Evolutionary conservation across 2,329 filamentous ascomycete genomes (phyloP), one percentile per base, ranked within the genome.

Genomic region (Exophiala oligosperma): DNA sequence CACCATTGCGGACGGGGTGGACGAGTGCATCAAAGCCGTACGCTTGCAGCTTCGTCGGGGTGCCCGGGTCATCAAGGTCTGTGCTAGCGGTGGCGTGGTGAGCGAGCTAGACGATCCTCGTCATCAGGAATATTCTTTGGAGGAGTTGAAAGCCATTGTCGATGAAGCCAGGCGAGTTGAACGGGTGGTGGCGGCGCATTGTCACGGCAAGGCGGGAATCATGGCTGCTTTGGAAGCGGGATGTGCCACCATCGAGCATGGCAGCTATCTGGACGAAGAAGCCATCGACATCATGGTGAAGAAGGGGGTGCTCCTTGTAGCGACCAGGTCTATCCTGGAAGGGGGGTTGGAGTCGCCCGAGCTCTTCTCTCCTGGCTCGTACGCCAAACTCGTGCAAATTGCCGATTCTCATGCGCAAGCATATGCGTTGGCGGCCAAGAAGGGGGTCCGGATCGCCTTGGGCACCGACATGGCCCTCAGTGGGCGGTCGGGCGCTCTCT

Each of bases 1-100:
- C 29, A 14, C 17, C 17, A 67, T 79, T 1, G 76, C 73, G 32
- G 78, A 81, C 60, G 79, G 79, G 1, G 72, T 76, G 2, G 71
- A 74, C 2, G 78, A 79, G 46, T 80, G 77, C 59, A 66, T 72
- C 38, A 72, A 71, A 49, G 72, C 71, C 4, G 76, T 80, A 0
- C 70, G 79, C 4, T 58, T 71, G 40, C 70, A 76, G 60, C 68
- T 81, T 12, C 73, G 79, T 0, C 70, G 74, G 2, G 79, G 79
- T 1, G 79, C 79, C 3, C 72, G 72, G 41, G 71, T 78, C 38
- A 81, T 81, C 71, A 81, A 81, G 63, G 68, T 78, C 38, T 75
- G 69, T 59, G 73, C 72, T 7, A 75, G 70, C 24, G 77, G 77
- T 28, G 77, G 78, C 12, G 75, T 77, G n/a, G 65, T 73, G 26